phyloP scores from a whole-genome alignment of 352 stramenopile genomes.

The Pythium monospermum region DNA sequence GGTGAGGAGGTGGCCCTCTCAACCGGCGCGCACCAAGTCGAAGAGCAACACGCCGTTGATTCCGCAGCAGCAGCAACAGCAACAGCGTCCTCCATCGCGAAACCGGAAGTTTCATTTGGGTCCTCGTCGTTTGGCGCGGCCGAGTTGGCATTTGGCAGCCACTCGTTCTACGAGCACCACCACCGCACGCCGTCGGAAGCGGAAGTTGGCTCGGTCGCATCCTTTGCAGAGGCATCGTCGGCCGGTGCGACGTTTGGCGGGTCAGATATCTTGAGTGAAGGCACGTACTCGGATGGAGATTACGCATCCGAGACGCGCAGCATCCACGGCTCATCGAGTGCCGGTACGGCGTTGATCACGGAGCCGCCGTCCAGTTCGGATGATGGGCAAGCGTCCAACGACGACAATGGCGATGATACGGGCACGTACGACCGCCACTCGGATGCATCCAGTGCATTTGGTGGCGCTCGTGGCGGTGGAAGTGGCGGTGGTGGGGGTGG shows the following conservation, averaged over 20 bases:
- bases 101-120: slow-evolving; percentile 20
- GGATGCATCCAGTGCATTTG: slow-evolving; percentile 26
- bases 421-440: slow-evolving; percentile 16
- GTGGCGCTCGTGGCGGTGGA: not conserved
- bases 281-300: slow-evolving; percentile 54
- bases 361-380: slow-evolving; percentile 75
- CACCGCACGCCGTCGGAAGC: slow-evolving; percentile 22
- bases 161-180: slow-evolving; percentile 23
- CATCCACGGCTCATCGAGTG: slow-evolving; percentile 66
- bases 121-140: slow-evolving; percentile 22
- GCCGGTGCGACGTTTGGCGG: slow-evolving; percentile 73
- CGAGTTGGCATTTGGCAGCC: slow-evolving; percentile 21
- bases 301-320: slow-evolving; percentile 65
- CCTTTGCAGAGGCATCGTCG: slow-evolving; percentile 56
- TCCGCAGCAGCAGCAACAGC: not conserved
- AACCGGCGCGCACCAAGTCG: no score
- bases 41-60: not conserved
- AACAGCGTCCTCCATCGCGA: slow-evolving; percentile 1
- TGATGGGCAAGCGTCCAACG: slow-evolving; percentile 54
- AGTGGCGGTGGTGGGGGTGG: slow-evolving; percentile 8
- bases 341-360: slow-evolving; percentile 67
- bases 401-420: slow-evolving; percentile 20
- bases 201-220: slow-evolving; percentile 46
- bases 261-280: slow-evolving; percentile 63
- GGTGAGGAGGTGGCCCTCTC: no score